Percentiles rank a stretch among this genome's conserved stretches.
These are phyloP conservation scores for Colletotrichum somersetense DNA, from an alignment of 2,329 filamentous ascomycete genomes.

Conservation along the genomic window DNA sequence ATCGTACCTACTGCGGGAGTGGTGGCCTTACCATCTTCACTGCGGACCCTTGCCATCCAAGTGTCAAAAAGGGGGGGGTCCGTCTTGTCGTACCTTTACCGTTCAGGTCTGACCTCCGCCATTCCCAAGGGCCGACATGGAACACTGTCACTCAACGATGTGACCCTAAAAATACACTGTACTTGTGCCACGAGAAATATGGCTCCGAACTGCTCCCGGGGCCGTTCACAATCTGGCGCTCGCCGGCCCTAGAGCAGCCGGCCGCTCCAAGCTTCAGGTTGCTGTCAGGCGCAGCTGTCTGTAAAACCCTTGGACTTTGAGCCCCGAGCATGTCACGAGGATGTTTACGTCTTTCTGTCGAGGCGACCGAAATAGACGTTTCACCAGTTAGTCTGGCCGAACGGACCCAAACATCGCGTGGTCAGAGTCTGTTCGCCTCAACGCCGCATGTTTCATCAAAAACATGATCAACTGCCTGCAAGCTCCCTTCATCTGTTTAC, in stretches of 20 bases:
- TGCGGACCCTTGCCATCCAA: conserved; percentile 15
- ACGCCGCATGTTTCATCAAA: conserved; percentile 42
- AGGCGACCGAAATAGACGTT: conserved; percentile 35
- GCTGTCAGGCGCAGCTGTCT: conserved; percentile 18
- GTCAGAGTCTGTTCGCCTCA: conserved; percentile 40
- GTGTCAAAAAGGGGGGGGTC: conserved; percentile 23
- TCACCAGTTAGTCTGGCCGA: conserved; percentile 17
- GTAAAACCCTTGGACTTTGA: conserved; percentile 6
- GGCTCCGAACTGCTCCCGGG: conserved; percentile 34
- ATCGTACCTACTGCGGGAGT: too few relatives aligned
- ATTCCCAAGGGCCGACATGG: conserved; percentile 15
- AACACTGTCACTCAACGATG: conserved; percentile 22
- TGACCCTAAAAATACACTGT: conserved; percentile 38
- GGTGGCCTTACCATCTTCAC: not conserved
- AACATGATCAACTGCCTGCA: conserved; percentile 37
- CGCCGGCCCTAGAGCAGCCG: conserved; percentile 22
- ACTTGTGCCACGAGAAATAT: conserved; percentile 18
- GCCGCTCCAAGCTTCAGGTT: conserved; percentile 32
- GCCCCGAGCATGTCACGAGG: not conserved
- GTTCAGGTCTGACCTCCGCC: conserved; percentile 21
- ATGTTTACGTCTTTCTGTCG: not conserved
- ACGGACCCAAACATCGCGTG: conserved; percentile 35
- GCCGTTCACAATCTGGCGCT: conserved; percentile 7
- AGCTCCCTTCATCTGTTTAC: conserved; percentile 37
- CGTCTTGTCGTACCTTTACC: conserved; percentile 34